Conservation (phyloP, 345 rosid species). For the Syzygium grande region DNA sequence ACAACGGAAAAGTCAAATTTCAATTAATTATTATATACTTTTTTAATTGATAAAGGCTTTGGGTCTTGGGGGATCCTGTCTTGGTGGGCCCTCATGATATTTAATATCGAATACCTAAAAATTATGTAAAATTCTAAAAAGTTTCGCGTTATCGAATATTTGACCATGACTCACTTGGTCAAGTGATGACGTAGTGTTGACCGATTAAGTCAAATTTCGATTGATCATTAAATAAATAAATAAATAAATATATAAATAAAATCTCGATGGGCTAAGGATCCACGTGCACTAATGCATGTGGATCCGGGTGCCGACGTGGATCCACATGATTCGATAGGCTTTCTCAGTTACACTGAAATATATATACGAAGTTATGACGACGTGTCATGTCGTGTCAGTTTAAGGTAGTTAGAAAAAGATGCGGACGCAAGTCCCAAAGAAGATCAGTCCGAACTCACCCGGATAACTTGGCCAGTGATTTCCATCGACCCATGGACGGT, state of each 20-base stretch:
- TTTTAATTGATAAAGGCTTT: neutral
- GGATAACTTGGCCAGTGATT: neutral
- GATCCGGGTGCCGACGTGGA: neutral
- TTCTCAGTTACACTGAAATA: neutral
- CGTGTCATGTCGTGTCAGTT: neutral
- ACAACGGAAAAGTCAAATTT: neutral
- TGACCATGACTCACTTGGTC: neutral
- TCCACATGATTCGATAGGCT: neutral
- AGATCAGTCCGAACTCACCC: constrained; percentile 12
- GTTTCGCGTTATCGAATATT: accelerated
- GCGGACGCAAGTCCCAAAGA: neutral
- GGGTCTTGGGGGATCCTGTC: neutral
- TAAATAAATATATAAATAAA: accelerated
- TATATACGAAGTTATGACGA: neutral
- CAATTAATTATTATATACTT: neutral
- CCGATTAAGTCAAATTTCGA: neutral
- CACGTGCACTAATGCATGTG: neutral
- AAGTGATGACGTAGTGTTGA: neutral
- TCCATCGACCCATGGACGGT: neutral
- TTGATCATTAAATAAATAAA: neutral
- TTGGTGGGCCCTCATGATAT: neutral
- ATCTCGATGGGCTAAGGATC: neutral
- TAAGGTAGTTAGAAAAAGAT: neutral
- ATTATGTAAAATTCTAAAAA: neutral
- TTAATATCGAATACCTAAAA: neutral